Conservation (phyloP, 169 alveolate species). For the Cryptosporidium canis region DNA sequence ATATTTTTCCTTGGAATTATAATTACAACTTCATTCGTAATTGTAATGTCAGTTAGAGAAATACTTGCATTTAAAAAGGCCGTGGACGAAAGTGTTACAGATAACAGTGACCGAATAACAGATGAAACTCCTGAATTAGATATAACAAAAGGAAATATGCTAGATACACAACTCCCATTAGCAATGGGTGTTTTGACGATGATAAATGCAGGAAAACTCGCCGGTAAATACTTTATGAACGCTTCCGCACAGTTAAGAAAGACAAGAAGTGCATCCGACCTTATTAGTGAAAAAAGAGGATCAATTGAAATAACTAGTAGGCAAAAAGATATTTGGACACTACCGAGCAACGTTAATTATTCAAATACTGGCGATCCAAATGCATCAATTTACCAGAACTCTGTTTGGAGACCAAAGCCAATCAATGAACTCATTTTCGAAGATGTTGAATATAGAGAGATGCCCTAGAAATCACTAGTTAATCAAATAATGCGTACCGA, state of each 20-base stretch:
- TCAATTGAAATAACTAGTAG: slow-evolving; percentile 26
- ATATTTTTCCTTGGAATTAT: slow-evolving; percentile 40
- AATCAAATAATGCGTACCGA: not conserved
- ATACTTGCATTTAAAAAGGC: slow-evolving; percentile 68
- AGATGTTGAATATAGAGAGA: slow-evolving; percentile 24
- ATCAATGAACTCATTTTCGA: slow-evolving; percentile 58
- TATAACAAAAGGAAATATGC: slow-evolving; percentile 12
- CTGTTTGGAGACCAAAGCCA: slow-evolving; percentile 68
- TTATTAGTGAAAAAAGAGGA: slow-evolving; percentile 32
- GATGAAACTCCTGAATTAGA: not conserved
- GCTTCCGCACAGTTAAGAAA: slow-evolving; percentile 45
- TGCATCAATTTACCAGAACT: slow-evolving; percentile 27
- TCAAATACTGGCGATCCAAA: not conserved
- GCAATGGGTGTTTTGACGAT: slow-evolving; percentile 72
- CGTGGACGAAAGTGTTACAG: slow-evolving; percentile 60
- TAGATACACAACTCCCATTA: slow-evolving; percentile 60
- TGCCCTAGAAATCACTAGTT: not conserved
- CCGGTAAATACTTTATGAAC: slow-evolving; percentile 63
- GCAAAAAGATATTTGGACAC: slow-evolving; percentile 70
- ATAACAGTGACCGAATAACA: not conserved
- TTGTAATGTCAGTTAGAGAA: slow-evolving; percentile 67
- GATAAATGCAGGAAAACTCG: slow-evolving; percentile 68
- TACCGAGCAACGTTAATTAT: slow-evolving; percentile 45
- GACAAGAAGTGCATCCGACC: slow-evolving; percentile 67
- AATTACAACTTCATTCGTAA: slow-evolving; percentile 57